A percentile compares a stretch with the other conserved stretches of the same genome.
These are phyloP conservation scores for Litsea cubeba DNA, from an alignment of 164 flowering plant species.

Conservation along the genomic window DNA sequence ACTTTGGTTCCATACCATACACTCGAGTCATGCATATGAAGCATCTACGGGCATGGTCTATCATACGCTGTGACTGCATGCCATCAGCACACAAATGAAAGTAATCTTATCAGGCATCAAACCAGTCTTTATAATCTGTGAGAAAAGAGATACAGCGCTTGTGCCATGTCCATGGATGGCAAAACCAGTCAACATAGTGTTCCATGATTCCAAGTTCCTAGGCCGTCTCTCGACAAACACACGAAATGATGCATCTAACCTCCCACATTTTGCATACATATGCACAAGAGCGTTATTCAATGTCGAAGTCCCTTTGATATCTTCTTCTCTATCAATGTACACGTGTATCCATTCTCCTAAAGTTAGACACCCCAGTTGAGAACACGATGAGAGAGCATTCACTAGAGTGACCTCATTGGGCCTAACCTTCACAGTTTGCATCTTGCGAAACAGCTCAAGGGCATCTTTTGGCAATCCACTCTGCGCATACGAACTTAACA, in stretches of 20 bases:
- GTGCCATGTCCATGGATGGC: slow-evolving; percentile 18
- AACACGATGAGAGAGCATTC: slow-evolving; percentile 14
- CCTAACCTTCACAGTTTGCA: slow-evolving; percentile 12
- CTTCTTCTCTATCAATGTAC: slow-evolving; percentile 2
- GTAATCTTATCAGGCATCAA: slow-evolving; percentile 18
- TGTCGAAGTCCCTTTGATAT: slow-evolving; percentile 5
- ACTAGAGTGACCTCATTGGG: slow-evolving; percentile 11
- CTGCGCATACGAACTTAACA: slow-evolving; percentile 12
- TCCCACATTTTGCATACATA: slow-evolving; percentile 18
- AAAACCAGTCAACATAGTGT: slow-evolving; percentile 17
- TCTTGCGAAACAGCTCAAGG: slow-evolving; percentile 8
- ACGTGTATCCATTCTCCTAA: slow-evolving; percentile 16
- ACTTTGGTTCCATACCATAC: slow-evolving; percentile 10
- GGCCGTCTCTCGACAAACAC: slow-evolving; percentile 7
- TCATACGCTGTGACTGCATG: slow-evolving; percentile 16
- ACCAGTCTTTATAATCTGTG: slow-evolving; percentile 15
- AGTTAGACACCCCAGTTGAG: slow-evolving; percentile 14
- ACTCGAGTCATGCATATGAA: slow-evolving; percentile 11
- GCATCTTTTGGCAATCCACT: slow-evolving; percentile 10
- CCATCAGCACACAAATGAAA: slow-evolving; percentile 15
- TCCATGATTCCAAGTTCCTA: slow-evolving; percentile 17
- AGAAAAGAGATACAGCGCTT: slow-evolving; percentile 13
- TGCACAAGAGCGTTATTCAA: slow-evolving; percentile 16
- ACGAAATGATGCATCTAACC: slow-evolving; percentile 8
- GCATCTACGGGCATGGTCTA: slow-evolving; percentile 13